Base-by-base conservation (phyloP, 1,284 basidiomycete genomes). In the Fistulinella cinereoalba region DNA sequence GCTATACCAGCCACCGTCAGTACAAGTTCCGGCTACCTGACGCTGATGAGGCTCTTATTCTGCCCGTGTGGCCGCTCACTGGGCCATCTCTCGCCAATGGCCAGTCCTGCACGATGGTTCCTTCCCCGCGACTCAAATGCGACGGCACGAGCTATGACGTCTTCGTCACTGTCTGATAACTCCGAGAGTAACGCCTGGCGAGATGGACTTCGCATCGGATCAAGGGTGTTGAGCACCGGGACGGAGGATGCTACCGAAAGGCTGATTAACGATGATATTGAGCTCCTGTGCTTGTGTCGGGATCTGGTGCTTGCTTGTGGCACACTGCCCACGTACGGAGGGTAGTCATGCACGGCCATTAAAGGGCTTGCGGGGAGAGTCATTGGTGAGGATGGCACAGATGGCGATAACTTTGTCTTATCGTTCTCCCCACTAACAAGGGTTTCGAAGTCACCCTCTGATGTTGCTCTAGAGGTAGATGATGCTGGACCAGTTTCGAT, bases 271-370 rank as follows among this genome's bases (percentile, higher is more conserved):
- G 74, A 65, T 9, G 77, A 74, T 3, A 73, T 69, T 3, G 70
- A 69, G 64, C 50, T 68, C 57, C 41, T 76, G 68, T 57, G 52
- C 63, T 69, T 62, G 41, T 70, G 68, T 41, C 65, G 52, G 21
- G 65, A 36, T 49, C 57, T 49, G 4, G 66, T 62, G 32, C 50
- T 61, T 15, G 52, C 41, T 10, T 60, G 57, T 13, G 64, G 59
- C 55, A 51, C 72, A 57, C 47, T 71, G 51, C 73, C 74, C 40
- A 64, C 70, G 6, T 70, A 75, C 12, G 83, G 83, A 27, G 84
- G 83, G 56, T 85, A 85, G 29, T 81, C 75, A 50, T 87, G 82
- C 8, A 62, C 54, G 3, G 69, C 71, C 13, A 64, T 42, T n/a
- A 15, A 55, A 32, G 38, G 63, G 58, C 56, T 44, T 63, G 54